These are phyloP conservation scores for Dichomitus squalens DNA, from an alignment of 1,284 basidiomycete genomes.

Conservation along the genomic window DNA sequence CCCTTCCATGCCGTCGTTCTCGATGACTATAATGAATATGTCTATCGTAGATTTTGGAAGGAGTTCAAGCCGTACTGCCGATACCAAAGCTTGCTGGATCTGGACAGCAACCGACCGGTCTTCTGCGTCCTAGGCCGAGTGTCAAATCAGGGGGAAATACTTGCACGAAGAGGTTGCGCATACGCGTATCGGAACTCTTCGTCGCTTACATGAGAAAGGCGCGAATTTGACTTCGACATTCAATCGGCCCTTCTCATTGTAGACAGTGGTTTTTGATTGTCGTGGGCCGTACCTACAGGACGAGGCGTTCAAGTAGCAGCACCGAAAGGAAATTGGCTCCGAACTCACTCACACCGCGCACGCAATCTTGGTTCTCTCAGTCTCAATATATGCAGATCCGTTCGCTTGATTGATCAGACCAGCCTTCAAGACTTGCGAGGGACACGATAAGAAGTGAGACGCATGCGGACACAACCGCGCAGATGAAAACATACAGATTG, in stretches of 20 bases:
- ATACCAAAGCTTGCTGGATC: slow-evolving; percentile 85
- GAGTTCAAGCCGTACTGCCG: slow-evolving; percentile 86
- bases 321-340: background rate
- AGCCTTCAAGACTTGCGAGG: slow-evolving; percentile 75
- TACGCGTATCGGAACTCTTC: slow-evolving; percentile 87
- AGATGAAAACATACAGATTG: slow-evolving; percentile 67
- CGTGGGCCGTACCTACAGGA: slow-evolving; percentile 85
- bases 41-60: slow-evolving; percentile 95
- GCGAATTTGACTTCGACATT: slow-evolving; percentile 98
- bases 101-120: slow-evolving; percentile 82
- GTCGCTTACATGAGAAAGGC: slow-evolving; percentile 81
- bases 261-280: slow-evolving; percentile 78
- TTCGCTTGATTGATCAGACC: slow-evolving; percentile 92
- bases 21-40: slow-evolving; percentile 88
- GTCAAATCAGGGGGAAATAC: slow-evolving; percentile 16
- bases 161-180: slow-evolving; percentile 31
- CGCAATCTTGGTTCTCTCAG: slow-evolving; percentile 86
- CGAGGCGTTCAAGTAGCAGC: background rate
- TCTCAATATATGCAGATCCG: slow-evolving; percentile 95
- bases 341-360: slow-evolving; percentile 80
- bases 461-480: slow-evolving; percentile 17
- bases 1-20: slow-evolving; percentile 86
- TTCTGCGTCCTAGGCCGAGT: slow-evolving; percentile 80
- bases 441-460: background rate
- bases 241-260: slow-evolving; percentile 84